phyloP scores from a whole-genome alignment of 78 protist genomes.

The Dictyostelium firmibasis region DNA sequence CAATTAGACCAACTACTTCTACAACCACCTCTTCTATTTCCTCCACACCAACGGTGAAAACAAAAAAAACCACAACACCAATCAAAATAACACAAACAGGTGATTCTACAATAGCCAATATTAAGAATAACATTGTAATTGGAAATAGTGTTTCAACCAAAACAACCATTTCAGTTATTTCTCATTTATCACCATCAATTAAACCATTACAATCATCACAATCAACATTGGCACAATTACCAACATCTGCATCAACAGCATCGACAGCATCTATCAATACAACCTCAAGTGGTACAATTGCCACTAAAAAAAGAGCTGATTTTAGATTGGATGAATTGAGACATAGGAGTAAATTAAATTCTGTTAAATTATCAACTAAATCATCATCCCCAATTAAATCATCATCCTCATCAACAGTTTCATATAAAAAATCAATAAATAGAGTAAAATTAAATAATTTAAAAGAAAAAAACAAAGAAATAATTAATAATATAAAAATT shows the following conservation, averaged over 20 bases:
- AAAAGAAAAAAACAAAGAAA: slow-evolving; percentile 9
- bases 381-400: not conserved
- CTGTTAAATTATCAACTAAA: not conserved
- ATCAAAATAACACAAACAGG: not conserved
- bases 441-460: not conserved
- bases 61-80: not conserved
- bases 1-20: not conserved
- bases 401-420: not conserved
- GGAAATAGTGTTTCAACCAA: not conserved
- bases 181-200: not conserved
- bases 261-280: not conserved
- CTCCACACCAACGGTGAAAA: not conserved
- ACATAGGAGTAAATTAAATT: slow-evolving; percentile 1
- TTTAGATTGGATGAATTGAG: not conserved
- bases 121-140: not conserved
- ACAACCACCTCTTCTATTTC: not conserved
- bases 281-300: not conserved
- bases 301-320: not conserved
- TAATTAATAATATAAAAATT: not conserved
- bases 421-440: not conserved
- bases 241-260: not conserved
- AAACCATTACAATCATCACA: not conserved
- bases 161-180: not conserved
- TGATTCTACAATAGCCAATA: not conserved
- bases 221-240: not conserved